Base-by-base conservation (phyloP, 2,329 filamentous ascomycete genomes). In the Cercospora sojina region DNA sequence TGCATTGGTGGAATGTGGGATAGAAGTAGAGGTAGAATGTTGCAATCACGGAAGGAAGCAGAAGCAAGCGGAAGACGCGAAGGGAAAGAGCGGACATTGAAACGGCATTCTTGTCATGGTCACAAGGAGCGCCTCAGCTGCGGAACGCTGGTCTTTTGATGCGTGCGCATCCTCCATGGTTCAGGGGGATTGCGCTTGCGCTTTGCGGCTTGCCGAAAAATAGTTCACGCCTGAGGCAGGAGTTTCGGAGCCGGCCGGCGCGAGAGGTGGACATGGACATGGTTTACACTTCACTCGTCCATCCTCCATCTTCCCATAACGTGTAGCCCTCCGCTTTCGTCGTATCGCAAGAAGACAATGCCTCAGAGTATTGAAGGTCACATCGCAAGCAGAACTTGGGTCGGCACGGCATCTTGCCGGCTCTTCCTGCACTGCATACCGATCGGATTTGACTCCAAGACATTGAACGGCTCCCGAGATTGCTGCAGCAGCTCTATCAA, bases 11-110 rank as follows among this genome's bases (percentile, higher is more conserved):
- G 75, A 97, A 90, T 72, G 91, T 75, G 8, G 95, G 93, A 77
- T 96, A 98, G 43, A 94, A 83, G 81, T 97, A 97, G 62, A 98
- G 85, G 80, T 93, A 96, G 71, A 88, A 74, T 60, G 91, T 92
- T 75, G 87, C 86, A 70, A 87, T 80, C 75, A 94, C 74, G 66
- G 91, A 89, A 76, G 94, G 75, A 58, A 91, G 88, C 53, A 90
- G 76, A 41, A 88, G 79, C 69, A 85, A 74, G 74, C 80, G 74
- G 75, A 83, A 80, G 68, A 83, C 70, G 74, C 76, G 75, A 74
- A 80, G 78, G 64, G 85, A 75, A 65, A 84, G 66, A 69, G 72
- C 74, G 76, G 80, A 84, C 60, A 63, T 63, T 56, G 60, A 53
- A 53, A 38, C 25, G 27, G 59, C 58, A 60, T 60, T 27, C 23